Conservation (phyloP, 1,139 yeast species). For the Lodderomyces metapsilosis region DNA sequence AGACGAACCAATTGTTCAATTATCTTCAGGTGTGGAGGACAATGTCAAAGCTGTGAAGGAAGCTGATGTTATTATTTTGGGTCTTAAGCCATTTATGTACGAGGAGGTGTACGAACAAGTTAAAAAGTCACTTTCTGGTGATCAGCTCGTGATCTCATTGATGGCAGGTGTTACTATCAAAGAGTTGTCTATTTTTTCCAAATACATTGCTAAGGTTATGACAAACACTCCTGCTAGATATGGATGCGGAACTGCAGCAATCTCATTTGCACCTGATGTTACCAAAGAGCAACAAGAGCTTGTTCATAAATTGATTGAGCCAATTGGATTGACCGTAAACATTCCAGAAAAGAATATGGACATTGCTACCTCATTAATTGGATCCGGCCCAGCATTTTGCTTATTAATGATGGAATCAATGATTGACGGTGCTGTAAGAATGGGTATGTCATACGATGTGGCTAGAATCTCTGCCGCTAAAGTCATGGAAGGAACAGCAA, state of each 20-base stretch:
- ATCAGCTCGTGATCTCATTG: constrained; percentile 73
- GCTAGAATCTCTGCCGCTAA: constrained; percentile 92
- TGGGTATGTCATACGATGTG: constrained; percentile 88
- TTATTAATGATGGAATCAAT: constrained; percentile 86
- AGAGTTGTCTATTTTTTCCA: constrained; percentile 56
- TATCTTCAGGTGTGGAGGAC: constrained; percentile 47
- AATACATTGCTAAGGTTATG: constrained; percentile 84
- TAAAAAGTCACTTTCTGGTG: constrained; percentile 39
- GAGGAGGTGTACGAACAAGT: constrained; percentile 54
- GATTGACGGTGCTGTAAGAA: constrained; percentile 90
- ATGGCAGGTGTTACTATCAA: constrained; percentile 91
- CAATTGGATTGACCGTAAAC: constrained; percentile 71
- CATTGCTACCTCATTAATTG: constrained; percentile 92
- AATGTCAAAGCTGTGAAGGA: constrained; percentile 58
- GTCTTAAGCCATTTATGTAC: constrained; percentile 83
- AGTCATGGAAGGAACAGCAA: constrained; percentile 94
- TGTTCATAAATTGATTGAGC: constrained; percentile 57
- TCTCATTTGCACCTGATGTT: constrained; percentile 60
- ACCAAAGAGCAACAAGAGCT: constrained; percentile 47
- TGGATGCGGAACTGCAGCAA: constrained; percentile 92
- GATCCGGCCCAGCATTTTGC: constrained; percentile 96
- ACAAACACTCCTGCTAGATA: constrained; percentile 94
- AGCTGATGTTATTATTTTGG: constrained; percentile 74
- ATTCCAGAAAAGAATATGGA: constrained; percentile 91
- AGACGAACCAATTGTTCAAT: constrained; percentile 48